These are phyloP conservation scores for Fusarium humuli DNA, from an alignment of 2,329 filamentous ascomycete species.

Conservation along the genomic window DNA sequence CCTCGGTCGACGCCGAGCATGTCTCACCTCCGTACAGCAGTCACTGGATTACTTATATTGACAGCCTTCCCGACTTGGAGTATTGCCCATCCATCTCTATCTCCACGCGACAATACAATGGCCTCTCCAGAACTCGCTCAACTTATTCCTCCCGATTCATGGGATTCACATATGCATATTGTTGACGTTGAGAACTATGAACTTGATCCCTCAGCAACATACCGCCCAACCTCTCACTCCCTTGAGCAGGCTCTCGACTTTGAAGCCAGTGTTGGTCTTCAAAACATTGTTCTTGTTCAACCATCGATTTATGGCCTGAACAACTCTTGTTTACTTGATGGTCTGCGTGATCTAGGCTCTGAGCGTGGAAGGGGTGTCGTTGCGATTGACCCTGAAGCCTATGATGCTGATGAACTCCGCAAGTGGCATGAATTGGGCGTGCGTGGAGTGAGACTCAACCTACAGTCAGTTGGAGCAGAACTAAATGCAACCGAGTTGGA, in stretches of 20 bases:
- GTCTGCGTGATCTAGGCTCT: conserved; percentile 62
- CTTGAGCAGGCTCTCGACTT: conserved; percentile 64
- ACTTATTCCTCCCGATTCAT: conserved; percentile 59
- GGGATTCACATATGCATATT: conserved; percentile 75
- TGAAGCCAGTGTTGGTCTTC: conserved; percentile 62
- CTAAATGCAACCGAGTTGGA: conserved; percentile 56
- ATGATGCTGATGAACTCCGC: conserved; percentile 53
- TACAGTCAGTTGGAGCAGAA: conserved; percentile 63
- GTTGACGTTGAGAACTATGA: conserved; percentile 65
- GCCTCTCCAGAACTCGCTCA: conserved; percentile 9
- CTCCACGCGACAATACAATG: conserved; percentile 10
- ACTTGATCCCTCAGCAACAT: conserved; percentile 60
- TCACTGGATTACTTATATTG: background rate
- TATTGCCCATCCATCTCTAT: background rate
- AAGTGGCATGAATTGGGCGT: conserved; percentile 69
- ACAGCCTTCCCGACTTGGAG: background rate
- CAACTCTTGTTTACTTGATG: conserved; percentile 69
- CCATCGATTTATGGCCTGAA: conserved; percentile 71
- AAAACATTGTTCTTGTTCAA: conserved; percentile 69
- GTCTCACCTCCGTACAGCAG: background rate
- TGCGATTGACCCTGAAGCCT: conserved; percentile 62
- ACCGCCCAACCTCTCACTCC: conserved; percentile 62
- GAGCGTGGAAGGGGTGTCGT: conserved; percentile 66
- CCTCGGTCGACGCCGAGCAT: conserved; percentile 16
- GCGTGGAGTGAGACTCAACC: conserved; percentile 69